Evolutionary conservation across 108 stramenopile species (phyloP).

Genomic region (Pseudonitzschia multiseries): DNA sequence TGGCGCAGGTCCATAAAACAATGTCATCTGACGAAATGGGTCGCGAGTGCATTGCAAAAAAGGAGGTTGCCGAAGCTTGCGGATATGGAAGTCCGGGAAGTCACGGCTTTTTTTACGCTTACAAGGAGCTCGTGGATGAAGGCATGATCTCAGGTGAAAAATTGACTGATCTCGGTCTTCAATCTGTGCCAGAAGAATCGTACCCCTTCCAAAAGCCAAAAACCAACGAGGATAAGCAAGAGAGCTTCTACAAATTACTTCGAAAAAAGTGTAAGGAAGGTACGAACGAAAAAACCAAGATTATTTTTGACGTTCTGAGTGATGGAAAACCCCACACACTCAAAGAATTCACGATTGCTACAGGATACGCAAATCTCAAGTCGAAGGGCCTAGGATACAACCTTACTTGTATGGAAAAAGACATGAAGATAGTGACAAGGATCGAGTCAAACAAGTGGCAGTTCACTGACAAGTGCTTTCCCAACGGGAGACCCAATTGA

Average conservation of each 20-base stretch:
- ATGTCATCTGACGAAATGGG: too few species aligned
- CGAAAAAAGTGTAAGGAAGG: slow-evolving; percentile 10
- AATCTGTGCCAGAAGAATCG: background rate
- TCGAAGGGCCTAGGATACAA: slow-evolving; percentile 10
- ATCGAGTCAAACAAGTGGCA: background rate
- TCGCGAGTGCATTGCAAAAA: background rate
- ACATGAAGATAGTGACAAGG: slow-evolving; percentile 5
- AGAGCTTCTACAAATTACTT: slow-evolving; percentile 1
- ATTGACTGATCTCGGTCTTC: slow-evolving; percentile 10
- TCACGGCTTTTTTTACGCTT: slow-evolving; percentile 18
- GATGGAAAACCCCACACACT: slow-evolving; percentile 8
- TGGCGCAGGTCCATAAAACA: background rate
- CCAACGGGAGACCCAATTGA: slow-evolving; percentile 11
- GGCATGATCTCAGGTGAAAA: background rate
- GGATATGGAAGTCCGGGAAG: background rate
- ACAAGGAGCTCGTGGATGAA: slow-evolving; percentile 2
- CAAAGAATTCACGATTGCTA: slow-evolving; percentile 5
- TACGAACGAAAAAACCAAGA: background rate
- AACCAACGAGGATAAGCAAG: slow-evolving; percentile 1
- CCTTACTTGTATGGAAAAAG: slow-evolving; percentile 3
- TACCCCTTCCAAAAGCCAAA: background rate
- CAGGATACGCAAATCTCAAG: slow-evolving; percentile 15
- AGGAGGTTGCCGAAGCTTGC: slow-evolving; percentile 6
- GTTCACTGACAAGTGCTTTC: slow-evolving; percentile 18
- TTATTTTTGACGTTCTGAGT: slow-evolving; percentile 7